Evolutionary conservation across 345 rosid species (phyloP).

Genomic region (Eucalyptus fibrosa): DNA sequence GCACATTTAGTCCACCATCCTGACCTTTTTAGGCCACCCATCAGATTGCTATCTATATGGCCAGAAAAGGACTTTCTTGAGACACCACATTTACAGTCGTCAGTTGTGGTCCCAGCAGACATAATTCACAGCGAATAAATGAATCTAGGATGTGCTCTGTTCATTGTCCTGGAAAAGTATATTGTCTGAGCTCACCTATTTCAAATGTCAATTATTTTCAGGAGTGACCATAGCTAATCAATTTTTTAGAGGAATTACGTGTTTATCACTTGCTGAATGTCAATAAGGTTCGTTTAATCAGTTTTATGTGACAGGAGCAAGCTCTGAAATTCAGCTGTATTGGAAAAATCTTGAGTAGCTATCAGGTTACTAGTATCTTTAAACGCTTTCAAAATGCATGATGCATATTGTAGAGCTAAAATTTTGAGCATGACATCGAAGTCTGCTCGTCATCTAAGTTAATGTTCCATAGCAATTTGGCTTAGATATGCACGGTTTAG

Average conservation of each 20-base stretch:
- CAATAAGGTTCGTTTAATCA: neutral
- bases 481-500: neutral
- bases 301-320: neutral
- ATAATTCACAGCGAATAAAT: neutral
- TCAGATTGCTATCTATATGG: neutral
- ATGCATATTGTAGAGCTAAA: neutral
- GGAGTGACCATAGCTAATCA: neutral
- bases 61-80: neutral
- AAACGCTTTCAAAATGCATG: neutral
- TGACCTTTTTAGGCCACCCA: neutral
- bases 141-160: neutral
- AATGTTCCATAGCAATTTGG: neutral
- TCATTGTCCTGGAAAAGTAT: neutral
- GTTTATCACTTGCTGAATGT: neutral
- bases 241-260: neutral
- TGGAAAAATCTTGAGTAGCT: neutral
- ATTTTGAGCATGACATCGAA: neutral
- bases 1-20: neutral
- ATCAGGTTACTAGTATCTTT: neutral
- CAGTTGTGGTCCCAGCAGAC: neutral
- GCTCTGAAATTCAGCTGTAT: neutral
- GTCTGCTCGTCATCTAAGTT: neutral
- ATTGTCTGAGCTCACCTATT: neutral
- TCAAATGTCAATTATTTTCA: neutral
- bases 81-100: neutral